Evolutionary conservation across 192 early-diverging fungal species (phyloP).

Genomic region (Coemansia sp.): DNA sequence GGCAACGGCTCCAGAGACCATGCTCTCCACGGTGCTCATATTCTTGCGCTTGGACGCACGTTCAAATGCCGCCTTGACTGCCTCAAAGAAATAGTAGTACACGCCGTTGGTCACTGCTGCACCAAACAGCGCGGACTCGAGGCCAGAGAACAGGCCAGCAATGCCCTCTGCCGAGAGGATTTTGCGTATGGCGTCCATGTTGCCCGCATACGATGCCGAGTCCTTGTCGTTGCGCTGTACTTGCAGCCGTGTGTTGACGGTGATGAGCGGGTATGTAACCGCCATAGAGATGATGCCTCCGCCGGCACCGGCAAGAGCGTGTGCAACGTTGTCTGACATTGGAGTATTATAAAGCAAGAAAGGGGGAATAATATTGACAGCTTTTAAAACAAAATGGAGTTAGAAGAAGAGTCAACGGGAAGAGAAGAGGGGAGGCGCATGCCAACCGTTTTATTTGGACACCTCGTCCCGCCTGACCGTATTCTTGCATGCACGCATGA

Average conservation of each 20-base stretch:
- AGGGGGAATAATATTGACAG: neutral
- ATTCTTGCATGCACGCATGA: neutral
- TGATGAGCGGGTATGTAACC: slow-evolving; percentile 87
- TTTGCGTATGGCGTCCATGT: slow-evolving; percentile 76
- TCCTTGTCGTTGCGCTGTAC: slow-evolving; percentile 68
- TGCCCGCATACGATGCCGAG: slow-evolving; percentile 59
- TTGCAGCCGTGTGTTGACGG: slow-evolving; percentile 76
- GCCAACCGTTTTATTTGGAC: neutral
- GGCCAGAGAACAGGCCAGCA: slow-evolving; percentile 86
- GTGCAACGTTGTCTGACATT: slow-evolving; percentile 82
- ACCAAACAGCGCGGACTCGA: slow-evolving; percentile 93
- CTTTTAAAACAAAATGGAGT: no score
- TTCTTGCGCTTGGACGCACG: slow-evolving; percentile 58
- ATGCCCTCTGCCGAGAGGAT: slow-evolving; percentile 88
- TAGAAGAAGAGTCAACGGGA: neutral
- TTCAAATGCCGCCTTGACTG: slow-evolving; percentile 81
- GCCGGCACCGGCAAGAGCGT: slow-evolving; percentile 78
- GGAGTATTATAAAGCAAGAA: neutral
- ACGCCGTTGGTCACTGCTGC: slow-evolving; percentile 93
- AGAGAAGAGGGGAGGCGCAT: neutral
- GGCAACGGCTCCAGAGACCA: slow-evolving; percentile 91
- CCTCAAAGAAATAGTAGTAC: slow-evolving; percentile 87
- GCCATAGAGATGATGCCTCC: slow-evolving; percentile 91
- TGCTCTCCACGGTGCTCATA: slow-evolving; percentile 85
- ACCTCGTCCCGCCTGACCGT: neutral